phyloP scores from a whole-genome alignment of 768 basidiomycete species.

The Agrocybe praecox region DNA sequence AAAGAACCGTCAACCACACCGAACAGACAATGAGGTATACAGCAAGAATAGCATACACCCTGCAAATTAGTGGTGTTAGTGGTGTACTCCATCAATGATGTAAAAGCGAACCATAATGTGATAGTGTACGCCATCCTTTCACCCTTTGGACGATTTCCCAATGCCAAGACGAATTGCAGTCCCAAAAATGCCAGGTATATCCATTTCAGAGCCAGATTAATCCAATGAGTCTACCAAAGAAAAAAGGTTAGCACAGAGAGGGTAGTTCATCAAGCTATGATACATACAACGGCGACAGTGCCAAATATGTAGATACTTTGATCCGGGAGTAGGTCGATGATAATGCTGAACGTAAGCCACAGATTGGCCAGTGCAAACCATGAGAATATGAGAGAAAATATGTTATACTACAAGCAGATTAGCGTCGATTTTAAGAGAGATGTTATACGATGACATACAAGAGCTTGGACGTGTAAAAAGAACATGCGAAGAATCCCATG shows the following conservation, averaged over 20 bases:
- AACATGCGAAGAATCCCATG: slow-evolving; percentile 94
- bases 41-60: slow-evolving; percentile 84
- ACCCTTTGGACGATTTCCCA: slow-evolving; percentile 86
- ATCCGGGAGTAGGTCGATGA: slow-evolving; percentile 80
- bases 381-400: slow-evolving; percentile 83
- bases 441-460: slow-evolving; percentile 52
- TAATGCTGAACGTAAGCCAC: slow-evolving; percentile 95
- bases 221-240: slow-evolving; percentile 75
- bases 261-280: too few relatives aligned
- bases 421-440: neutral
- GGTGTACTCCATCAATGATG: neutral
- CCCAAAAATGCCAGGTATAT: slow-evolving; percentile 84
- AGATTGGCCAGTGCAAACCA: slow-evolving; percentile 94
- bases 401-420: slow-evolving; percentile 65
- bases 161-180: slow-evolving; percentile 65
- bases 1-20: slow-evolving; percentile 77
- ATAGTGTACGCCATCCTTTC: slow-evolving; percentile 72
- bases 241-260: neutral
- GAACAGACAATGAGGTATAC: slow-evolving; percentile 89
- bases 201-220: slow-evolving; percentile 84
- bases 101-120: slow-evolving; percentile 65
- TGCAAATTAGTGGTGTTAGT: slow-evolving; percentile 21
- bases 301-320: slow-evolving; percentile 68
- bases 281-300: slow-evolving; percentile 64
- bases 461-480: slow-evolving; percentile 92